These are phyloP conservation scores for Diaporthe vexans DNA, from an alignment of 2,329 filamentous ascomycete genomes.

Conservation along the genomic window DNA sequence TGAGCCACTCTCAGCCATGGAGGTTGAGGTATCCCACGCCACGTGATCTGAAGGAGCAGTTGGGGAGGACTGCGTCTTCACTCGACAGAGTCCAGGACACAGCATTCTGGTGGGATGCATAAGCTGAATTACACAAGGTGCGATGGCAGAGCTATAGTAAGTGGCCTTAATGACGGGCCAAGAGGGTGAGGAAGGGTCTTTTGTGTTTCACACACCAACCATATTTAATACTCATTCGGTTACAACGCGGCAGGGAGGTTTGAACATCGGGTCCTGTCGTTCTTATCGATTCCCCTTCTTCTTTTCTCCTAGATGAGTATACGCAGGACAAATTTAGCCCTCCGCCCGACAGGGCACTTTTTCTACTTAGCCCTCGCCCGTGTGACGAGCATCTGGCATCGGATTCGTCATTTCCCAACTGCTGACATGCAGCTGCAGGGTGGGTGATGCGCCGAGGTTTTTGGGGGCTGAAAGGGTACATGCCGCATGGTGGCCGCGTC, in stretches of 20 bases:
- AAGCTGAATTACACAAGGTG: background rate
- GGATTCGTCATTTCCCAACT: background rate
- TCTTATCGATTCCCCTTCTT: background rate
- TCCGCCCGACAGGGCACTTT: background rate
- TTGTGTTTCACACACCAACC: conserved; percentile 25
- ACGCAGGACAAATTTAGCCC: conserved; percentile 23
- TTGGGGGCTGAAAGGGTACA: conserved; percentile 16
- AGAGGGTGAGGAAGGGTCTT: background rate
- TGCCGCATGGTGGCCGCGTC: background rate
- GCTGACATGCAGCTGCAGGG: conserved; percentile 34
- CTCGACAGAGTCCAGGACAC: conserved; percentile 26
- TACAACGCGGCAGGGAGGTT: conserved; percentile 1
- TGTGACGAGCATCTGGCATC: background rate
- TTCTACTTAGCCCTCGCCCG: conserved; percentile 18
- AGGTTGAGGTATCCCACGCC: conserved; percentile 41
- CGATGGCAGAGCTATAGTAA: background rate
- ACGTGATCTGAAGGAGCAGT: conserved; percentile 37
- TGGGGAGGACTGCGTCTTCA: conserved; percentile 13
- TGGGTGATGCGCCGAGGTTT: background rate
- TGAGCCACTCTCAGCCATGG: conserved; percentile 41
- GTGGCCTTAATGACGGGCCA: background rate
- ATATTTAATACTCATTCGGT: conserved; percentile 35
- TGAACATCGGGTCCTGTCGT: conserved; percentile 3
- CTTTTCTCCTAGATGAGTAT: background rate
- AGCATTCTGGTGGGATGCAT: conserved; percentile 36